These are phyloP conservation scores for Coelastrella sp. DNA, from an alignment of 139 green algal genomes.

Conservation along the genomic window DNA sequence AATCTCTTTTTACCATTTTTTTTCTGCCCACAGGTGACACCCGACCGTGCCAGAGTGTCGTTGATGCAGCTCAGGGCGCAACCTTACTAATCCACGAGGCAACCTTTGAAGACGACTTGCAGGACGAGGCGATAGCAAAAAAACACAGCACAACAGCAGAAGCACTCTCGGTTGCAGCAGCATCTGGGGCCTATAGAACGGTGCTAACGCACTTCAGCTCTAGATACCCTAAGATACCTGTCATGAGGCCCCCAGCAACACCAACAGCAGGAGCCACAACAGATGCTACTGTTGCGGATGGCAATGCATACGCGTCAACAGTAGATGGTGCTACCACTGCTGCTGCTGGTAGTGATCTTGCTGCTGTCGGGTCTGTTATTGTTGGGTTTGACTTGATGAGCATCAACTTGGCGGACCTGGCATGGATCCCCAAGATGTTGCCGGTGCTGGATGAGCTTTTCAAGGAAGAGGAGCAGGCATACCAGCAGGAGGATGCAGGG, in stretches of 20 bases:
- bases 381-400: constrained; percentile 98
- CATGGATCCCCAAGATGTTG: constrained; percentile 38
- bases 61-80: constrained; percentile 79
- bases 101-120: constrained; percentile 95
- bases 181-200: constrained; percentile 86
- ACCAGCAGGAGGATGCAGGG: constrained; percentile 22
- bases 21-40: constrained; percentile 82
- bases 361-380: constrained; percentile 56
- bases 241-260: constrained; percentile 51
- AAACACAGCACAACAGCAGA: constrained; percentile 91
- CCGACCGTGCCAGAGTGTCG: constrained; percentile 75
- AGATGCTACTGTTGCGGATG: not conserved
- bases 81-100: constrained; percentile 97
- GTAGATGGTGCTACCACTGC: not conserved
- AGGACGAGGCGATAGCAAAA: constrained; percentile 90
- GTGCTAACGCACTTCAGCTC: constrained; percentile 98
- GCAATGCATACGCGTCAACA: not conserved
- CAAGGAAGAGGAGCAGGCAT: constrained; percentile 31
- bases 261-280: not conserved
- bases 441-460: constrained; percentile 41
- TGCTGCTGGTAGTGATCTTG: constrained; percentile 44
- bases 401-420: constrained; percentile 79
- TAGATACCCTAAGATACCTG: constrained; percentile 91
- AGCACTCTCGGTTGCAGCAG: constrained; percentile 73
- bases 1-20: not conserved